Evolutionary conservation across 2,329 filamentous ascomycete species (phyloP), one percentile per base, ranked within the genome.

Genomic region (Calonectria crousiana): DNA sequence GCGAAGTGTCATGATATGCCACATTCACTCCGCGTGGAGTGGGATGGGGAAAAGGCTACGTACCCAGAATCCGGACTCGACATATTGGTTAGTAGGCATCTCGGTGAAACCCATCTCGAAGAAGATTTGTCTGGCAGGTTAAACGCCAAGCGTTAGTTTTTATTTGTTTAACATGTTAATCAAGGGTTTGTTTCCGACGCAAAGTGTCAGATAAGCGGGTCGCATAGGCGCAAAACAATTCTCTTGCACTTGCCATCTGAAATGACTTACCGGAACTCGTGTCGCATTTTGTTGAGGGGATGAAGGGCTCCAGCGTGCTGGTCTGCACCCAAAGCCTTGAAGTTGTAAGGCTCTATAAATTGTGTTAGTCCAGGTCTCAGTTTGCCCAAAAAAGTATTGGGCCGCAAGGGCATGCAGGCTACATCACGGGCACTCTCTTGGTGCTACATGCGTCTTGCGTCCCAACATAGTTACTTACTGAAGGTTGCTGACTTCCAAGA

Each of bases 61-160:
- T 69, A 73, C 71, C 71, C 97, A 99, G 92, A 98, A 98, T 60
- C 96, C 96, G 16, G 96, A 96, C 87, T 99, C 97, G 76, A 98
- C 96, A 84, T 93, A 98, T 84, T 95, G 92, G 86, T 94, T 94
- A 65, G 96, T 98, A 18, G 96, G 95, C 97, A 99, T 98, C 89
- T 99, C 97, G 82, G 96, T 93, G 88, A 98, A 99, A 68, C 96
- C 97, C 93, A 98, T 98, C 84, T 98, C 95, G 87, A 99, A 98
- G 92, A 99, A 99, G 84, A 99, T 98, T 83, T 97, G 94, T 73
- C 71, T 73, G 30, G 11, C 20, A 30, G 14, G 28, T 26, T 18
- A 44, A 41, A 53, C n/a, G 5, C n/a, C n/a, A 23, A 38, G 36
- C 6, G 58, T 72, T 20, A 72, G 64, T 18, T 36, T n/a, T n/a